Conservation (phyloP, 2,329 filamentous ascomycete species). For the Alternaria sp. region DNA sequence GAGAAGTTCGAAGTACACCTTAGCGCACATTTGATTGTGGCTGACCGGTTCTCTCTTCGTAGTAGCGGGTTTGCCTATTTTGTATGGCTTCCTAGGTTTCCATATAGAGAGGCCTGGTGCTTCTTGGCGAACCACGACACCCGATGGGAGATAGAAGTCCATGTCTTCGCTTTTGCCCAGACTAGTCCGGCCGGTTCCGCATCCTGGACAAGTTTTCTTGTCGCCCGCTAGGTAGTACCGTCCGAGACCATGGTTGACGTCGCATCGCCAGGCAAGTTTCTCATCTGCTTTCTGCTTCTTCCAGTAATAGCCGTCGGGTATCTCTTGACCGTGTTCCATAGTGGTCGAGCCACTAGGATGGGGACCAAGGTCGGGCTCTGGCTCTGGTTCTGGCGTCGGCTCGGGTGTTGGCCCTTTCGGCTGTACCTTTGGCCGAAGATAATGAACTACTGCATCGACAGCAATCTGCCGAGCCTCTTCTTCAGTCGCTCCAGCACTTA, state of each 20-base stretch:
- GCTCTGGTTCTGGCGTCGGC: slow-evolving; percentile 18
- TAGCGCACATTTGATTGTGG: slow-evolving; percentile 33
- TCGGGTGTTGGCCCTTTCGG: slow-evolving; percentile 16
- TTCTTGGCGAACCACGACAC: slow-evolving; percentile 26
- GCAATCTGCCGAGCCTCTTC: slow-evolving; percentile 19
- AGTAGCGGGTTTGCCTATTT: background rate
- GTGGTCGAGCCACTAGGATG: slow-evolving; percentile 33
- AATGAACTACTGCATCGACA: slow-evolving; percentile 17
- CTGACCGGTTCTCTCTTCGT: background rate
- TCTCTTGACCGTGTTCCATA: slow-evolving; percentile 35
- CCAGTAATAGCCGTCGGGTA: slow-evolving; percentile 28
- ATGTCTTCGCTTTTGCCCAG: slow-evolving; percentile 17
- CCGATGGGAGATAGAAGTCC: slow-evolving; percentile 35
- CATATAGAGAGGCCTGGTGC: slow-evolving; percentile 18
- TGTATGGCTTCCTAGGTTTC: slow-evolving; percentile 29
- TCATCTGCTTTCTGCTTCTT: slow-evolving; percentile 12
- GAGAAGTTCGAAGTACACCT: slow-evolving; percentile 26
- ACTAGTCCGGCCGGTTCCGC: slow-evolving; percentile 21
- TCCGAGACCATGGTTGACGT: slow-evolving; percentile 35
- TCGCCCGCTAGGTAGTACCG: slow-evolving; percentile 40
- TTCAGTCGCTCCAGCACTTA: slow-evolving; percentile 8
- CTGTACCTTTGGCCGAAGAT: slow-evolving; percentile 16
- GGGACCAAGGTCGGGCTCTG: slow-evolving; percentile 25
- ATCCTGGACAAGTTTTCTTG: slow-evolving; percentile 30
- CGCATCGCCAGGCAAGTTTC: slow-evolving; percentile 35